Conservation (phyloP, 805 yeast species). For the Clavispora santaluciae region DNA sequence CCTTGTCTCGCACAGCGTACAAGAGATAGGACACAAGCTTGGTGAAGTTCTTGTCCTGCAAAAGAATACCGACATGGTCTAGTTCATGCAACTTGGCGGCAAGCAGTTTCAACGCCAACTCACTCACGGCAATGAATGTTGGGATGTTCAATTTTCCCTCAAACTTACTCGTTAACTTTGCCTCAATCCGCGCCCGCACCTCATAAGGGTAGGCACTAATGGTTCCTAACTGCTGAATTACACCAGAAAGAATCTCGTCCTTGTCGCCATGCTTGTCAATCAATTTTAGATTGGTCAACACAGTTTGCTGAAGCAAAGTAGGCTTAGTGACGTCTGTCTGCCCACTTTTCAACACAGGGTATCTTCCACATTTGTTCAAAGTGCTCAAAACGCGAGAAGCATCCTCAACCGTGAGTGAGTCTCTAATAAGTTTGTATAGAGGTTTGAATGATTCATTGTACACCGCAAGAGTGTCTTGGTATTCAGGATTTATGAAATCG, state of each 20-base stretch:
- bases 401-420: conserved; percentile 26
- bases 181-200: conserved; percentile 51
- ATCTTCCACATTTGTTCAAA: conserved; percentile 62
- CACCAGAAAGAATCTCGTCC: conserved; percentile 33
- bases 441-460: conserved; percentile 50
- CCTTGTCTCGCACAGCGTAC: conserved; percentile 46
- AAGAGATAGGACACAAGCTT: conserved; percentile 47
- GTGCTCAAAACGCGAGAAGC: conserved; percentile 51
- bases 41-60: conserved; percentile 42
- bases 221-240: conserved; percentile 51
- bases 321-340: conserved; percentile 46
- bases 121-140: conserved; percentile 58
- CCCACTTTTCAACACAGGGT: conserved; percentile 64
- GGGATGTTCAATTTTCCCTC: conserved; percentile 46
- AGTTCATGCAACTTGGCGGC: conserved; percentile 27
- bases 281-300: conserved; percentile 45
- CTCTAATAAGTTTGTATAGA: conserved; percentile 34
- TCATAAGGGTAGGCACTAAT: conserved; percentile 58
- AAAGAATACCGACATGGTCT: conserved; percentile 26
- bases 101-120: conserved; percentile 41
- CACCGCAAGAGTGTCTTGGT: conserved; percentile 58
- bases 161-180: conserved; percentile 41
- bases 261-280: conserved; percentile 21
- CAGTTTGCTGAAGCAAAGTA: conserved; percentile 59
- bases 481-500: conserved; percentile 39